A percentile compares a stretch with the other conserved stretches of the same genome.
phyloP scores from a whole-genome alignment of 1,284 basidiomycete species.

The Coniferiporia weirii region DNA sequence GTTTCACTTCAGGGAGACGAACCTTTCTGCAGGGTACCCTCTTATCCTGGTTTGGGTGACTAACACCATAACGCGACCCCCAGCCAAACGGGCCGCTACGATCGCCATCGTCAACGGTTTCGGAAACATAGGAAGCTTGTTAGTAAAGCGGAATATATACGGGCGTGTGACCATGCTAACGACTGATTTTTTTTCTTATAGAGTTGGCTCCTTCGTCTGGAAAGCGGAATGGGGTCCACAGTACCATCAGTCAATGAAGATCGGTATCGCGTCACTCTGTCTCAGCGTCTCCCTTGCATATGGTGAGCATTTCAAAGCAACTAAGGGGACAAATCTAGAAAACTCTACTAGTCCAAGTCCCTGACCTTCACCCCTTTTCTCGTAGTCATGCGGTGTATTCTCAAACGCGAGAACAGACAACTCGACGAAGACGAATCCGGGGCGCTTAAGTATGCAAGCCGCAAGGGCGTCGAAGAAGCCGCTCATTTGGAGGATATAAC shows the following conservation, averaged over 20 bases:
- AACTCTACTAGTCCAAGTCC: too few relatives aligned
- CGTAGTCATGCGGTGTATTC: constrained; percentile 34
- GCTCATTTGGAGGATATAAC: constrained; percentile 34
- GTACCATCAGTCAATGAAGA: constrained; percentile 36
- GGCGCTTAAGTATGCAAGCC: constrained; percentile 27
- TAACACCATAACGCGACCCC: constrained; percentile 58
- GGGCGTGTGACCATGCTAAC: constrained; percentile 14
- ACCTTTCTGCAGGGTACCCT: constrained; percentile 32
- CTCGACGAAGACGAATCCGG: constrained; percentile 33
- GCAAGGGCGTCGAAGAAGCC: constrained; percentile 34
- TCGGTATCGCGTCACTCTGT: constrained; percentile 29
- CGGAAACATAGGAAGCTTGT: constrained; percentile 38
- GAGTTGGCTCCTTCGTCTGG: constrained; percentile 36
- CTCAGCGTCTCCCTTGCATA: constrained; percentile 27
- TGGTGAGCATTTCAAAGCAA: constrained; percentile 18
- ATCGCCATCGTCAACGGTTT: constrained; percentile 41
- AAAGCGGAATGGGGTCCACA: constrained; percentile 34
- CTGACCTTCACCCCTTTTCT: neutral
- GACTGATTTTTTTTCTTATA: constrained; percentile 18
- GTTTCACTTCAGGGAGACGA: neutral
- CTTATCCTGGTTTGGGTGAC: constrained; percentile 61
- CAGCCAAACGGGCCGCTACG: constrained; percentile 48
- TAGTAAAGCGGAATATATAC: neutral
- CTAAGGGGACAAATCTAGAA: too few relatives aligned
- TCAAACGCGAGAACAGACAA: constrained; percentile 31